These are phyloP conservation scores for Actinidia chinensis DNA, from an alignment of 179 eudicot species.

Conservation along the genomic window DNA sequence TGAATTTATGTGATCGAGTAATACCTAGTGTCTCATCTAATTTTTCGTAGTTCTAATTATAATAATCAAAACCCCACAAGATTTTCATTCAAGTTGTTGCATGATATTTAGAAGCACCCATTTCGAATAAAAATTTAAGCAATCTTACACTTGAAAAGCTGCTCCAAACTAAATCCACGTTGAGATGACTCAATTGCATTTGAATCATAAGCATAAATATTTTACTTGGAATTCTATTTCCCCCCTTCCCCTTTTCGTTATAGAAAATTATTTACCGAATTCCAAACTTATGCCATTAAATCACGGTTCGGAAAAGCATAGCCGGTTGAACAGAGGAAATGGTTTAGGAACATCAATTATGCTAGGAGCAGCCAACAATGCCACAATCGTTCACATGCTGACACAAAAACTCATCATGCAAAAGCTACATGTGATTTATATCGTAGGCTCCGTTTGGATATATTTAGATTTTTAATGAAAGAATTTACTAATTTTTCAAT, in stretches of 20 bases:
- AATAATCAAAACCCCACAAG: too few species aligned
- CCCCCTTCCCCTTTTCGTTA: neutral
- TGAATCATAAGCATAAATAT: neutral
- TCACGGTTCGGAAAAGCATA: neutral
- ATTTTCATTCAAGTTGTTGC: too few species aligned
- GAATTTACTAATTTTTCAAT: too few species aligned
- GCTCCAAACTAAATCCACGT: neutral
- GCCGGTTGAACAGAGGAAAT: neutral
- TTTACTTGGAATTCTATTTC: neutral
- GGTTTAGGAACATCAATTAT: neutral
- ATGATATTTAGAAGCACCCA: neutral
- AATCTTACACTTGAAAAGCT: neutral
- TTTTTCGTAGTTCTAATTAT: too few species aligned
- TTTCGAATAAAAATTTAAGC: neutral
- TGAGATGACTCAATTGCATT: neutral
- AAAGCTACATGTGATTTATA: neutral
- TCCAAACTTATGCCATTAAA: neutral
- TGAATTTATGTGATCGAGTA: too few species aligned
- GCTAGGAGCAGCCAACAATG: neutral
- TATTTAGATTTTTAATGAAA: too few species aligned
- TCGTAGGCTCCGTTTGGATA: too few species aligned
- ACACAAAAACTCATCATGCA: neutral
- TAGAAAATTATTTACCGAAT: neutral
- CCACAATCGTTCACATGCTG: neutral
- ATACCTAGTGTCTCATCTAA: too few species aligned